phyloP scores from a whole-genome alignment of 352 stramenopile genomes.

The Pythium diclinum region DNA sequence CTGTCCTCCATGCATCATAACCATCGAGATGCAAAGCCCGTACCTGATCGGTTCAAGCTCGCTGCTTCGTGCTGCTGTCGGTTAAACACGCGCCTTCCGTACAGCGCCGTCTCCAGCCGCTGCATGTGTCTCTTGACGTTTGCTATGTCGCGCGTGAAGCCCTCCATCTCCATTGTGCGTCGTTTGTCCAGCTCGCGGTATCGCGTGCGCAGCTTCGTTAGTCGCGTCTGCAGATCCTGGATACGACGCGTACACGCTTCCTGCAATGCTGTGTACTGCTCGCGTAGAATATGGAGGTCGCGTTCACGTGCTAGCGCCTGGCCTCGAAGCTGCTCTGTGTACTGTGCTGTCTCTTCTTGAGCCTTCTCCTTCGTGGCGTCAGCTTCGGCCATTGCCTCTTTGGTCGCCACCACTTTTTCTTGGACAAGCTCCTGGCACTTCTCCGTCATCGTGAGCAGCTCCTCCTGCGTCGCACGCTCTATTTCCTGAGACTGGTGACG shows the following conservation, averaged over 20 bases:
- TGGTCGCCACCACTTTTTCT: constrained; percentile 40
- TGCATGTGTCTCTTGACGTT: constrained; percentile 63
- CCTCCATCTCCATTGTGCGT: constrained; percentile 82
- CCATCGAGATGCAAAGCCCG: neutral
- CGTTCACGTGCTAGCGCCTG: constrained; percentile 59
- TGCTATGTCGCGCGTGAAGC: constrained; percentile 66
- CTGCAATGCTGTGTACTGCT: constrained; percentile 76
- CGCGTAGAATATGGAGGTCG: constrained; percentile 67
- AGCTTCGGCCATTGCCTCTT: constrained; percentile 46
- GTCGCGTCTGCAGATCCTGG: constrained; percentile 60
- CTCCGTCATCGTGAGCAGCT: constrained; percentile 41
- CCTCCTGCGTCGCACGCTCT: constrained; percentile 57
- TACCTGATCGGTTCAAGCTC: neutral
- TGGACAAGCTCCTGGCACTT: constrained; percentile 36
- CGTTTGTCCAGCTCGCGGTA: constrained; percentile 67
- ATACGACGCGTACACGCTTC: constrained; percentile 66
- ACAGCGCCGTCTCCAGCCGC: constrained; percentile 69
- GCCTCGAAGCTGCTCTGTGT: constrained; percentile 48
- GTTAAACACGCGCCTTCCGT: constrained; percentile 34
- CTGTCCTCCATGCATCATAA: neutral
- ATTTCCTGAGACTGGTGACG: constrained; percentile 63
- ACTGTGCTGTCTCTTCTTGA: constrained; percentile 55
- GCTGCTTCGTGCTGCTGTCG: neutral
- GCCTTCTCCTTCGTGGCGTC: constrained; percentile 43
- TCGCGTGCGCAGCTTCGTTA: constrained; percentile 55